A percentile compares a stretch with the other conserved stretches of the same genome.
Evolutionary conservation across 176 grass and related monocot genomes (phyloP).

Genomic region (Carex myosuroides): DNA sequence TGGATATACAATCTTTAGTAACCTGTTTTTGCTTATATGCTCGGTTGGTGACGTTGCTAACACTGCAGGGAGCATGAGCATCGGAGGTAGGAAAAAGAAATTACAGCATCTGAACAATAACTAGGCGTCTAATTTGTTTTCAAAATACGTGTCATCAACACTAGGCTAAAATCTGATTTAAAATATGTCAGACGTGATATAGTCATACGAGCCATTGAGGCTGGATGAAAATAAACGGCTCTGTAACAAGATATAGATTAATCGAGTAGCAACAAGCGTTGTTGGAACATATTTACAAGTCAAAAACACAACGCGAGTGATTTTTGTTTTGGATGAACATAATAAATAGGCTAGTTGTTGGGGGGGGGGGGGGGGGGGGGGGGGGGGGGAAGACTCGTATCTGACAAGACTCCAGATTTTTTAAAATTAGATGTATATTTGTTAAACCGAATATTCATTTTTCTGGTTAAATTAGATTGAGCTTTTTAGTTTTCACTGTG

Average conservation of each 20-base stretch:
- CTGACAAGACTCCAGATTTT: no score
- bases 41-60: not conserved
- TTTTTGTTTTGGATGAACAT: no score
- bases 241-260: not conserved
- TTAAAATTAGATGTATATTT: no score
- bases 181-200: not conserved
- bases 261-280: not conserved
- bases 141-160: not conserved
- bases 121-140: not conserved
- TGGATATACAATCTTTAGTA: not conserved
- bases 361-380: no score
- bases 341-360: no score
- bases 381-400: no score
- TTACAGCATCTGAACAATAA: no score
- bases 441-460: no score
- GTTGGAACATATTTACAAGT: not conserved
- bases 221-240: not conserved
- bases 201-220: not conserved
- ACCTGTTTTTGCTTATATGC: not conserved
- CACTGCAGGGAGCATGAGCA: not conserved
- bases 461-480: no score
- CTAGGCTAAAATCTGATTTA: not conserved
- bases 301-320: not conserved
- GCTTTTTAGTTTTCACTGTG: no score
- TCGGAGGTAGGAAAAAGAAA: not conserved